Conservation (phyloP, 2,329 filamentous ascomycete genomes). For the Alternaria sp. region DNA sequence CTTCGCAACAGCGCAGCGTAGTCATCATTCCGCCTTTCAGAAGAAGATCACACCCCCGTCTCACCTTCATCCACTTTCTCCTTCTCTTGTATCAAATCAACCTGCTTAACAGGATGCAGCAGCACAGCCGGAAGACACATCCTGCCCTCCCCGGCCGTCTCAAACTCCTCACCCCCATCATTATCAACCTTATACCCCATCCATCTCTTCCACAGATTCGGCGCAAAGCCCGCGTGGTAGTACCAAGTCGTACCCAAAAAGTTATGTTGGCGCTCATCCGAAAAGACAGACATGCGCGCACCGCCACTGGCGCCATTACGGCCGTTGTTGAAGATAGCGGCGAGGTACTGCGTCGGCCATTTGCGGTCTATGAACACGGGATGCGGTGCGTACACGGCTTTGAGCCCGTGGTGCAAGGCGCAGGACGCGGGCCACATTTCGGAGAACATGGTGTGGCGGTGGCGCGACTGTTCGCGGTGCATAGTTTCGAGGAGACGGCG, state of each 20-base stretch:
- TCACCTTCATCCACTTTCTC: too few species aligned
- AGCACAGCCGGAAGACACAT: conserved; percentile 58
- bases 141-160: conserved; percentile 53
- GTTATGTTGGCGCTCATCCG: conserved; percentile 60
- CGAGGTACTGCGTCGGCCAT: conserved; percentile 62
- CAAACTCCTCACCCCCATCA: conserved; percentile 55
- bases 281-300: conserved; percentile 56
- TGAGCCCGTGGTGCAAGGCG: conserved; percentile 77
- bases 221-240: conserved; percentile 59
- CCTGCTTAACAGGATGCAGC: conserved; percentile 59
- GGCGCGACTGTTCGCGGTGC: conserved; percentile 74
- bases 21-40: too few species aligned
- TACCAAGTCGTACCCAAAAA: conserved; percentile 62
- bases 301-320: conserved; percentile 59
- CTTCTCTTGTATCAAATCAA: conserved; percentile 54
- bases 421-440: conserved; percentile 79
- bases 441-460: conserved; percentile 75
- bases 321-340: conserved; percentile 63
- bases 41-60: too few species aligned
- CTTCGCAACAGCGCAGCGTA: too few species aligned
- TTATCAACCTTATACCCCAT: conserved; percentile 60
- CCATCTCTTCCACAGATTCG: conserved; percentile 64
- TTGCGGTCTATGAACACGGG: conserved; percentile 63
- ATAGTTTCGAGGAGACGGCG: conserved; percentile 71
- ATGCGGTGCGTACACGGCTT: conserved; percentile 71